These are phyloP conservation scores for Alternaria infectoria DNA, from an alignment of 2,329 filamentous ascomycete species.

Conservation along the genomic window DNA sequence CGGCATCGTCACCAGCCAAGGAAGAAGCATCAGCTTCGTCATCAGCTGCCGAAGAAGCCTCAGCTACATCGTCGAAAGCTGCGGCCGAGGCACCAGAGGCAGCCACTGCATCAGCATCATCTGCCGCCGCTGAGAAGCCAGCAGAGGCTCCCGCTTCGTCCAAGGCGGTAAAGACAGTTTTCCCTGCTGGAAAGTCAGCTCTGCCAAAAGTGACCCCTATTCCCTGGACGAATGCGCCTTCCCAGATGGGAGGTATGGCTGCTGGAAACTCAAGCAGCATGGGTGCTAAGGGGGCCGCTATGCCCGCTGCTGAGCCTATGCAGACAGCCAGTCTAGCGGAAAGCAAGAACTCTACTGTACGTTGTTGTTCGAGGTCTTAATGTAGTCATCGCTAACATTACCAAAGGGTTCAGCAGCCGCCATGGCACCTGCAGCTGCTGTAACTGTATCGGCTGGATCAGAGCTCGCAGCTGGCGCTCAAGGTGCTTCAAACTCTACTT, in stretches of 20 bases:
- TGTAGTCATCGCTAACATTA: background rate
- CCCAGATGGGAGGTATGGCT: background rate
- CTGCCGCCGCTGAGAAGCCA: background rate
- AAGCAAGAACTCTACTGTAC: conserved; percentile 21
- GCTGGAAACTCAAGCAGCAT: background rate
- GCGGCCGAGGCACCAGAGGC: background rate
- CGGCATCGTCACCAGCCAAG: background rate
- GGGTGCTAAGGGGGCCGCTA: background rate
- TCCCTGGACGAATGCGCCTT: background rate
- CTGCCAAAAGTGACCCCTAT: conserved; percentile 9
- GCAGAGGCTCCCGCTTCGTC: background rate
- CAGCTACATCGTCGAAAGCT: background rate
- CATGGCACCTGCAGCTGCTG: conserved; percentile 7
- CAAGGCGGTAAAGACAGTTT: background rate
- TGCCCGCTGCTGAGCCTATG: background rate
- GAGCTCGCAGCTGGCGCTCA: conserved; percentile 10
- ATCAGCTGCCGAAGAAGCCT: background rate
- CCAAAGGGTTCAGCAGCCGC: background rate
- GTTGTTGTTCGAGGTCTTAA: no score
- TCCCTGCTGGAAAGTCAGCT: conserved; percentile 4
- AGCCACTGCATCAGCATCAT: background rate
- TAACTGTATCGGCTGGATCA: conserved; percentile 23
- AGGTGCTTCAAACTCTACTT: conserved; percentile 11
- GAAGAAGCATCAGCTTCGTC: background rate
- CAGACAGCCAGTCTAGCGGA: conserved; percentile 6